phyloP scores from a whole-genome alignment of 352 stramenopile species.

The Globisporangium abappressorium region DNA sequence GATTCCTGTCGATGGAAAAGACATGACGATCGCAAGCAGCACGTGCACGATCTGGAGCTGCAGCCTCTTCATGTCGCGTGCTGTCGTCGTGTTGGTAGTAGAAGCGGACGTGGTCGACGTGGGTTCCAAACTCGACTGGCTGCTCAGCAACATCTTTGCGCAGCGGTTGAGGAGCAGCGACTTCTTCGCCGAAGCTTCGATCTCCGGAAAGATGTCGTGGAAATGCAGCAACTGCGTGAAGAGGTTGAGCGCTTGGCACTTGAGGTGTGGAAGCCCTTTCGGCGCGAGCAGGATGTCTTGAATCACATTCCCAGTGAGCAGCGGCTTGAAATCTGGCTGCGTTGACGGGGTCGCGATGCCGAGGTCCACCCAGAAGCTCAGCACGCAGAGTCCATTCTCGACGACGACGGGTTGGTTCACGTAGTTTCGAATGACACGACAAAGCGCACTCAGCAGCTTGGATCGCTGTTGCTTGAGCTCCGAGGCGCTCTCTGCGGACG shows the following conservation, averaged over 20 bases:
- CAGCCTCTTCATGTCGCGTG: constrained; percentile 30
- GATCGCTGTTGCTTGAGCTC: constrained; percentile 33
- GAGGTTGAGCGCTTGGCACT: constrained; percentile 38
- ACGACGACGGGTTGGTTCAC: constrained; percentile 40
- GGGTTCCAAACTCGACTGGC: constrained; percentile 2
- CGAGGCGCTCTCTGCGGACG: constrained; percentile 24
- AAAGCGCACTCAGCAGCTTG: constrained; percentile 47
- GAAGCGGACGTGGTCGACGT: neutral
- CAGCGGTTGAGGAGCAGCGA: constrained; percentile 73
- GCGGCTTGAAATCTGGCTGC: constrained; percentile 41
- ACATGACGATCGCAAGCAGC: constrained; percentile 49
- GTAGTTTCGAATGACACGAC: constrained; percentile 50
- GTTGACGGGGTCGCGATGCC: constrained; percentile 15
- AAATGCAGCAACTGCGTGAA: constrained; percentile 40
- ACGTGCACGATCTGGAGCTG: constrained; percentile 60
- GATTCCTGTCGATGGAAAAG: constrained; percentile 56
- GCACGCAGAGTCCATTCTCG: constrained; percentile 35
- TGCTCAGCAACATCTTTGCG: constrained; percentile 48
- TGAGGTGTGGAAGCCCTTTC: constrained; percentile 29
- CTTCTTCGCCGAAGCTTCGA: constrained; percentile 42
- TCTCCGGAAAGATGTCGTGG: constrained; percentile 37
- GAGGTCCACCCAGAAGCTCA: constrained; percentile 48
- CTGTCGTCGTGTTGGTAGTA: neutral
- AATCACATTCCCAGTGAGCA: constrained; percentile 47
- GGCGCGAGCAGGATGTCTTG: constrained; percentile 45